Evolutionary conservation across 208 protist genomes (phyloP), one percentile per base, ranked within the genome.

Genomic region (Acanthamoeba castellanii): DNA sequence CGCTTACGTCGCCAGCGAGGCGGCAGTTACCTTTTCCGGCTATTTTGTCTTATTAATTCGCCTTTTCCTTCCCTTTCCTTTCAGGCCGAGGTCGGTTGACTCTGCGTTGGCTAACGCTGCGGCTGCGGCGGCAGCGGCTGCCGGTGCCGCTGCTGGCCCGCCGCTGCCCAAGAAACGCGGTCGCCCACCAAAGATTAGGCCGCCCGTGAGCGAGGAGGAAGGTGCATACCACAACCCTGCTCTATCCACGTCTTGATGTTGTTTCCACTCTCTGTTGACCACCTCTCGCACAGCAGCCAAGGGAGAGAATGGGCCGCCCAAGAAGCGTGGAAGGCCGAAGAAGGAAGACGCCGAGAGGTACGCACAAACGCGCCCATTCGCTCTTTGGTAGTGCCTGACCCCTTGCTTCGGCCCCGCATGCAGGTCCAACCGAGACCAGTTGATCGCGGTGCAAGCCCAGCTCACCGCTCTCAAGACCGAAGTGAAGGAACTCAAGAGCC

Each of bases 351-450:
- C 52, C 14, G 81, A 88, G 50, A 88, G 81, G 72, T 82, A 52
- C 22, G 66, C 66, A 16, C 22, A 64, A 25, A 3, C 5, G 57
- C 14, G 57, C 57, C 57, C 45, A 47, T 47, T 47, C 45, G 45
- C 45, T 47, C 45, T 47, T 47, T 47, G 45, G 45, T 47, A 9
- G 45, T 47, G 45, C 45, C 1, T 47, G 45, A 47, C 45, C 25
- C 52, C 52, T 57, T 57, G 13, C 50, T 20, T 27, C 22, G 2
- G 0, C 30, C n/a, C 30, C 25, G 9, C 22, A 1, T 8, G 14
- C n/a, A 88, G 81, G 32, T 88, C 81, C n/a, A 88, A 88, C 81
- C 81, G 81, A 64, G 81, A 88, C 6, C 81, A 88, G 52, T 14
- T 88, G 27, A 18, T 88, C n/a, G 50, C 22, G 52, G 25, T 88